phyloP scores from a whole-genome alignment of 1,284 basidiomycete species.

The Leccinum griseonigrum region DNA sequence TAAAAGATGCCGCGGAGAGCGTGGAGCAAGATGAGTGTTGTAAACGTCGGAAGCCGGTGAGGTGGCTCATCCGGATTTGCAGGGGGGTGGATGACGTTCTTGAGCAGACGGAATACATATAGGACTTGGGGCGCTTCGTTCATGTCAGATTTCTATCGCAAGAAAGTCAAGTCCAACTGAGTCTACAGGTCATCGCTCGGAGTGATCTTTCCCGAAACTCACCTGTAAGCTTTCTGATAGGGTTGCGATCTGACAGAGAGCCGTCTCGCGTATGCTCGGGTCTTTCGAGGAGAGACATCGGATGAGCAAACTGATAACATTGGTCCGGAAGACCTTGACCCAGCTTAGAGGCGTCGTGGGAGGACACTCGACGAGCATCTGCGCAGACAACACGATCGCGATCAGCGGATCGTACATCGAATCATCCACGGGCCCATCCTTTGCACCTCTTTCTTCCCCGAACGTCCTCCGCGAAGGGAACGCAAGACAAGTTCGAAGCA shows the following conservation, averaged over 20 bases:
- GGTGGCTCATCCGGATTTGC: constrained; percentile 41
- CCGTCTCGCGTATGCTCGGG: constrained; percentile 54
- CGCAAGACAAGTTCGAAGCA: constrained; percentile 71
- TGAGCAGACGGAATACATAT: constrained; percentile 74
- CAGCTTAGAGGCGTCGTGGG: constrained; percentile 61
- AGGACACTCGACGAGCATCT: constrained; percentile 56
- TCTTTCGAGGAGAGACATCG: constrained; percentile 74
- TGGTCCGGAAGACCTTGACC: constrained; percentile 85
- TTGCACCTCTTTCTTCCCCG: constrained; percentile 33
- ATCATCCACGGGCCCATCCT: constrained; percentile 21
- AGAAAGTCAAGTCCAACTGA: background rate
- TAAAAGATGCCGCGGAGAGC: constrained; percentile 51
- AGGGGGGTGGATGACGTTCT: constrained; percentile 51
- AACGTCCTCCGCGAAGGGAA: constrained; percentile 67
- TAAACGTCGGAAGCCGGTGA: constrained; percentile 67
- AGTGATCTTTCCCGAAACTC: constrained; percentile 16
- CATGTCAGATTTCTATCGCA: constrained; percentile 58
- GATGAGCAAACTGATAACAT: constrained; percentile 74
- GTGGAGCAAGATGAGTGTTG: constrained; percentile 70
- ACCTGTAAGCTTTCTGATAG: constrained; percentile 60
- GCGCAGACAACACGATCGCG: constrained; percentile 64
- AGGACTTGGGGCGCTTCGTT: constrained; percentile 79
- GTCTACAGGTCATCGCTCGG: constrained; percentile 3
- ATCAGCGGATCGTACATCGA: constrained; percentile 83
- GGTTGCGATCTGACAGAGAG: constrained; percentile 50